A percentile compares a stretch with the other conserved stretches of the same genome.
Conservation (phyloP, 495 filamentous ascomycete genomes). For the Penicillium paxilli region DNA sequence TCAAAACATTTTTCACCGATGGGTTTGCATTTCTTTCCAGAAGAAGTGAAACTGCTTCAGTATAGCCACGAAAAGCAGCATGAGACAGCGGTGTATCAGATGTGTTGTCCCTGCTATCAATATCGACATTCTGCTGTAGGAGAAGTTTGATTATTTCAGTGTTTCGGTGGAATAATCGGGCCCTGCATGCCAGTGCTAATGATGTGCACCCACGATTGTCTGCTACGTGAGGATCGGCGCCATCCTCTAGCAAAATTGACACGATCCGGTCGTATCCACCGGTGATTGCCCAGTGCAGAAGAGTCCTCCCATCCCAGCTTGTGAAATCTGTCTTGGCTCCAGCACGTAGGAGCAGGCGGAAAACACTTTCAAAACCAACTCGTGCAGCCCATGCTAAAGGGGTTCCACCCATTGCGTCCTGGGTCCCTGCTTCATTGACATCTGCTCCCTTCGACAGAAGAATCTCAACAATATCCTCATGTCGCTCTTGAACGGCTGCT, state of each 20-base stretch:
- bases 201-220: background rate
- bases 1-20: background rate
- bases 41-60: background rate
- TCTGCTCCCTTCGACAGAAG: background rate
- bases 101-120: background rate
- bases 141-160: background rate
- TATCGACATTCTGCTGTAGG: background rate
- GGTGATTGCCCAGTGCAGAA: conserved; percentile 4
- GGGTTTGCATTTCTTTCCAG: conserved; percentile 3
- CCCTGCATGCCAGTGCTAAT: background rate
- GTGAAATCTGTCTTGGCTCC: conserved; percentile 1
- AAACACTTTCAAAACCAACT: background rate
- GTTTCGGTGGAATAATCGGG: background rate
- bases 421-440: background rate
- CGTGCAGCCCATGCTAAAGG: conserved; percentile 4
- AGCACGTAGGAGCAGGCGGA: conserved; percentile 1
- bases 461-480: background rate
- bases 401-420: background rate
- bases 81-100: background rate
- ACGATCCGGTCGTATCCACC: background rate
- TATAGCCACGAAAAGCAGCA: conserved; percentile 1
- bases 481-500: background rate
- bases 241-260: conserved; percentile 2
- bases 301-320: background rate
- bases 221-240: background rate